phyloP scores from a whole-genome alignment of 495 filamentous ascomycete species.

The Xylaria scruposa region DNA sequence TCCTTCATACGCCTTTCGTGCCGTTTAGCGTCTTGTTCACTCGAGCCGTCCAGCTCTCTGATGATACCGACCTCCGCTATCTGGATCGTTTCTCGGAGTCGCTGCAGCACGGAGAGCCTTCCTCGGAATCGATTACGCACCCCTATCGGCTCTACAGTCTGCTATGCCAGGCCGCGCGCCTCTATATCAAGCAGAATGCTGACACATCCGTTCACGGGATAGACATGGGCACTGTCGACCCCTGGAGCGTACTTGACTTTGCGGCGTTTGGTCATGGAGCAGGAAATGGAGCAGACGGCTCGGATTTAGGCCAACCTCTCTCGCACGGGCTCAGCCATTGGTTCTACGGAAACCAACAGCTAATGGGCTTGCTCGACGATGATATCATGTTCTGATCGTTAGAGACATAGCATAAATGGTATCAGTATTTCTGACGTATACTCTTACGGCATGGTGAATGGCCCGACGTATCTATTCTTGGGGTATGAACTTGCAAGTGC shows the following conservation, averaged over 20 bases:
- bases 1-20: conserved; percentile 38
- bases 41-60: conserved; percentile 35
- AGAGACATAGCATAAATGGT: neutral
- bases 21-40: conserved; percentile 41
- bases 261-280: conserved; percentile 14
- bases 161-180: conserved; percentile 36
- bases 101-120: conserved; percentile 21
- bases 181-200: conserved; percentile 30
- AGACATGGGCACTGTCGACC: neutral
- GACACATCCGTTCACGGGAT: neutral
- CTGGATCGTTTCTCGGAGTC: conserved; percentile 37
- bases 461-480: neutral
- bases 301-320: conserved; percentile 8
- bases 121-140: conserved; percentile 32
- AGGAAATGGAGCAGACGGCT: neutral
- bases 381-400: conserved; percentile 26
- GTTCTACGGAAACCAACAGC: conserved; percentile 37
- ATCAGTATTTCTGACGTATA: neutral
- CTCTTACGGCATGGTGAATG: neutral
- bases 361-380: conserved; percentile 38
- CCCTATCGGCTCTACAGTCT: conserved; percentile 37
- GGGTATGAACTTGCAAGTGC: neutral
- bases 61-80: conserved; percentile 30
- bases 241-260: conserved; percentile 20
- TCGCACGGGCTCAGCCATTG: conserved; percentile 33